Percentiles rank a stretch among this genome's conserved stretches.
Evolutionary conservation across 2,329 filamentous ascomycete genomes (phyloP).

Genomic region (Pseudopithomyces maydicus): DNA sequence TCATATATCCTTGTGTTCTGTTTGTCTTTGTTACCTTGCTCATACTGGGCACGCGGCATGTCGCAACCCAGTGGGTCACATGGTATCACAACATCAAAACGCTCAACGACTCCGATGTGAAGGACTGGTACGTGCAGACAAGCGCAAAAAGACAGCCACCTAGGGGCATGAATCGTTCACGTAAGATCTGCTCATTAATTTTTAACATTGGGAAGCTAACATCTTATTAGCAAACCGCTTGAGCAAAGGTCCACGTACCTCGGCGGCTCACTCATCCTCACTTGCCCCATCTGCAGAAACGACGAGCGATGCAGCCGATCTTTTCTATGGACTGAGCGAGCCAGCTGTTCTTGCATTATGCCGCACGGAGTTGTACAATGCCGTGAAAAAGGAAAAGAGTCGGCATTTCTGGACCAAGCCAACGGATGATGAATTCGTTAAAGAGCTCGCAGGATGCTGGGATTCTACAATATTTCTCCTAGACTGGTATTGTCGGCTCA

Average conservation of each 20-base stretch:
- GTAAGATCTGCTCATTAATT: constrained; percentile 20
- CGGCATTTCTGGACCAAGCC: constrained; percentile 51
- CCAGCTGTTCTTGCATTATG: constrained; percentile 56
- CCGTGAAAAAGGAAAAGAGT: constrained; percentile 52
- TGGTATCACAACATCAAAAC: constrained; percentile 60
- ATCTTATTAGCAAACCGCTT: constrained; percentile 12
- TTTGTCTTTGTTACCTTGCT: constrained; percentile 59
- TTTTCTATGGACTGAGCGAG: constrained; percentile 53
- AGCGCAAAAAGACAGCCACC: constrained; percentile 21
- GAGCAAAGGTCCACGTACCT: constrained; percentile 29
- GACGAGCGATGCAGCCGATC: constrained; percentile 37
- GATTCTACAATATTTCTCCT: constrained; percentile 60
- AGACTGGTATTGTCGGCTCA: constrained; percentile 58
- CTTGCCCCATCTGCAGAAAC: constrained; percentile 33
- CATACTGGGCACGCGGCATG: constrained; percentile 58
- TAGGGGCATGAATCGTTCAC: background rate
- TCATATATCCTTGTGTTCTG: constrained; percentile 61
- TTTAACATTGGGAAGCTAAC: background rate
- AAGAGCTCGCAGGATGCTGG: constrained; percentile 58
- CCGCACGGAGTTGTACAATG: constrained; percentile 51
- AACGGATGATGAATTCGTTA: constrained; percentile 54
- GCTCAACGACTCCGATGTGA: constrained; percentile 56
- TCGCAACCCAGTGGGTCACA: constrained; percentile 63
- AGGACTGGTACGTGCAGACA: constrained; percentile 54
- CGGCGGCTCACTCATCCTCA: constrained; percentile 31